These are phyloP conservation scores for Tieghemostelium lacteum DNA, from an alignment of 78 protist genomes.

Conservation along the genomic window DNA sequence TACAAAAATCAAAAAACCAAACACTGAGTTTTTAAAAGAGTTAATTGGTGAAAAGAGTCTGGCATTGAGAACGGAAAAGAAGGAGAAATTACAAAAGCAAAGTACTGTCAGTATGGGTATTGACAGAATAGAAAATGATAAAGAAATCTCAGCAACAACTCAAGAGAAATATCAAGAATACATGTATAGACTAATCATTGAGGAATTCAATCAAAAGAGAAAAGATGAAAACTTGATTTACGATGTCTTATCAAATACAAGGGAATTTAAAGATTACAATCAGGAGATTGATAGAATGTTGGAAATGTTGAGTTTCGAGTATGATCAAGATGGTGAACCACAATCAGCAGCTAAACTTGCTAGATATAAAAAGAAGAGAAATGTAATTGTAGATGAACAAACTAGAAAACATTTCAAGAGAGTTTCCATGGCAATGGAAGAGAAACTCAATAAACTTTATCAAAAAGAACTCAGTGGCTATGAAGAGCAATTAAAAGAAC, in stretches of 20 bases:
- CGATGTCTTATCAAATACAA: not conserved
- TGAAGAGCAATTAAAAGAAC: not conserved
- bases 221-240: not conserved
- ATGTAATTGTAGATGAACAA: not conserved
- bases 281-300: slow-evolving; percentile 2
- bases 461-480: not conserved
- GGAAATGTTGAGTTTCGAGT: not conserved
- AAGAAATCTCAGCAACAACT: no score
- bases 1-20: no score
- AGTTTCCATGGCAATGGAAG: slow-evolving; percentile 8
- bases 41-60: slow-evolving; percentile 11
- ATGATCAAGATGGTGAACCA: not conserved
- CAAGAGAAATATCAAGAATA: no score
- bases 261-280: slow-evolving; percentile 19
- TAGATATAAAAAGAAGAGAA: not conserved
- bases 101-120: no score
- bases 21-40: no score
- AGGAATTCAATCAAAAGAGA: not conserved
- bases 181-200: no score
- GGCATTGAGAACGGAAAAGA: no score
- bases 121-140: no score
- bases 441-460: not conserved
- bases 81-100: no score
- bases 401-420: slow-evolving; percentile 37
- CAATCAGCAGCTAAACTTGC: not conserved